Evolutionary conservation across 176 grass and related monocot genomes (phyloP).

Genomic region (Zoysia pacifica): DNA sequence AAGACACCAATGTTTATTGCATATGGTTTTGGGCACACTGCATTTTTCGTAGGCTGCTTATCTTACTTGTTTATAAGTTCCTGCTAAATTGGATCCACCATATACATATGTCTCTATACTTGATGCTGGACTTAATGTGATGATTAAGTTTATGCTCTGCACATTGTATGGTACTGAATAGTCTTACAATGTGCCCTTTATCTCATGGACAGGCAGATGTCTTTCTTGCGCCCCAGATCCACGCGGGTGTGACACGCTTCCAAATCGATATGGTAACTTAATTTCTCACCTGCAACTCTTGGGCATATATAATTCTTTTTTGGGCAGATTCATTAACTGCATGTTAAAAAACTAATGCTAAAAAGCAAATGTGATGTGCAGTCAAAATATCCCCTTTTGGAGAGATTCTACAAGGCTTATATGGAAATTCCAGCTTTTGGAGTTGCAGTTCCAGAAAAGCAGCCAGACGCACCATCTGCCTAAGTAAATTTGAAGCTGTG

Average conservation of each 20-base stretch:
- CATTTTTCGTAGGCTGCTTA: not conserved
- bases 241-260: slow-evolving; percentile 59
- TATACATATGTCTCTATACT: not conserved
- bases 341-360: not conserved
- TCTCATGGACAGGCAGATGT: slow-evolving; percentile 63
- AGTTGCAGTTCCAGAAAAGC: slow-evolving; percentile 54
- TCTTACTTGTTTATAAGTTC: not conserved
- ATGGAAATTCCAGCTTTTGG: slow-evolving; percentile 58
- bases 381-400: slow-evolving; percentile 64
- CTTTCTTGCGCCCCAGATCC: slow-evolving; percentile 72
- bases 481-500: not conserved
- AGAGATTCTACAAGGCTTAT: slow-evolving; percentile 59
- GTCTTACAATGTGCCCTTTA: slow-evolving; percentile 2
- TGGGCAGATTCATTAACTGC: not conserved
- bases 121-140: slow-evolving; percentile 6
- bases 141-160: not conserved
- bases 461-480: slow-evolving; percentile 51
- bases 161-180: not conserved
- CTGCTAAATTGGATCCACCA: not conserved
- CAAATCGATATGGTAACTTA: slow-evolving; percentile 70
- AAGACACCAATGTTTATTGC: not conserved
- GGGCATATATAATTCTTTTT: not conserved
- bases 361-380: slow-evolving; percentile 17
- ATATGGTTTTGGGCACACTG: not conserved
- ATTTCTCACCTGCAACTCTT: not conserved